Evolutionary conservation across 345 rosid genomes (phyloP).

Genomic region (Populus ilicifolia): DNA sequence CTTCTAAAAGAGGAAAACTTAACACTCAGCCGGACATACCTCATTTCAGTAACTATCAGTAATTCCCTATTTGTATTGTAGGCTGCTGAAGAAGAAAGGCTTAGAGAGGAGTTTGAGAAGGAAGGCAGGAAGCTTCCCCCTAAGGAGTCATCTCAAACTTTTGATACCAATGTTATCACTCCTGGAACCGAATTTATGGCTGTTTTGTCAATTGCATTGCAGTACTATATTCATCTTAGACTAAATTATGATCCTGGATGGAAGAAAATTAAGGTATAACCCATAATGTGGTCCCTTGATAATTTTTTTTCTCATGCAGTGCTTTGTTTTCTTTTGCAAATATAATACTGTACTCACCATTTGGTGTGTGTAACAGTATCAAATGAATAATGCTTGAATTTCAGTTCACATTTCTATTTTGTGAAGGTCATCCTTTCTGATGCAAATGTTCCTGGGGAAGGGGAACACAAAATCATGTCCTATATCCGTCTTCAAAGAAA

Average conservation of each 20-base stretch:
- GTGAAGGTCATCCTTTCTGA: conserved; percentile 92
- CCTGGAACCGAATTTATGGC: conserved; percentile 96
- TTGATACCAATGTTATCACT: conserved; percentile 90
- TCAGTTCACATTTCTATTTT: conserved; percentile 22
- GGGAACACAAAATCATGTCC: conserved; percentile 95
- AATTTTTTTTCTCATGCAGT: neutral
- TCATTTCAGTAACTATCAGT: neutral
- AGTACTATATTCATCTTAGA: conserved; percentile 74
- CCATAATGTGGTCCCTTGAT: neutral
- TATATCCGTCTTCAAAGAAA: conserved; percentile 86
- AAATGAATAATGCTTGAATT: neutral
- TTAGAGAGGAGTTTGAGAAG: conserved; percentile 74
- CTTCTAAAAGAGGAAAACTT: neutral
- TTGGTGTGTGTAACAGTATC: neutral
- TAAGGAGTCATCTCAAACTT: conserved; percentile 55
- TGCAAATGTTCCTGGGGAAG: conserved; percentile 99
- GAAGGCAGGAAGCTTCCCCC: conserved; percentile 86
- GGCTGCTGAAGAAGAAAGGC: conserved; percentile 83
- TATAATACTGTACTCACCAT: neutral
- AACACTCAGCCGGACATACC: neutral
- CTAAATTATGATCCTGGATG: conserved; percentile 94
- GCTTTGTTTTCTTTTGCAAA: neutral
- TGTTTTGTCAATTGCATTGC: conserved; percentile 78
- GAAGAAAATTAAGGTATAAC: conserved; percentile 75
- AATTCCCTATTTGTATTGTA: conserved; percentile 17